phyloP scores from a whole-genome alignment of 2,329 filamentous ascomycete species.

The Chaetomiaceae sp. region DNA sequence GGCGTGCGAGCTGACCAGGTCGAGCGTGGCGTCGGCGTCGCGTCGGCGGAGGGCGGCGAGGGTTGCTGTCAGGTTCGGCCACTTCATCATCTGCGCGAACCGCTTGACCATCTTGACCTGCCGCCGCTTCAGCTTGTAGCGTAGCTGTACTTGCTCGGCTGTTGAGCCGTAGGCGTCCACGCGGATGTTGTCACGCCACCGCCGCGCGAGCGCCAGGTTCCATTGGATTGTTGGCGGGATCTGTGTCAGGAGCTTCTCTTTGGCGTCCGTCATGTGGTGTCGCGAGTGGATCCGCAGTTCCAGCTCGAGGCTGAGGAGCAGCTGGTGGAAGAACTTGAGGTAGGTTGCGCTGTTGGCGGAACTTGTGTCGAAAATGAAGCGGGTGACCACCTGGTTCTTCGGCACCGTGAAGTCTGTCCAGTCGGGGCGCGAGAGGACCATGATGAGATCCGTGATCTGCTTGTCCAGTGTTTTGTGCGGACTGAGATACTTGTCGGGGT shows the following conservation, averaged over 20 bases:
- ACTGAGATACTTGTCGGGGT: slow-evolving; percentile 55
- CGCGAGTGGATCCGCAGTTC: slow-evolving; percentile 62
- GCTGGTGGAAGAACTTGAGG: slow-evolving; percentile 66
- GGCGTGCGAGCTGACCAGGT: slow-evolving; percentile 60
- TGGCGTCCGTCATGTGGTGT: slow-evolving; percentile 55
- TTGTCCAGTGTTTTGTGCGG: slow-evolving; percentile 60
- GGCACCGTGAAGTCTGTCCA: slow-evolving; percentile 69
- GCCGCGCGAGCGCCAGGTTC: slow-evolving; percentile 65
- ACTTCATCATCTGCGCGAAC: slow-evolving; percentile 68
- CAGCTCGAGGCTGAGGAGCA: slow-evolving; percentile 67
- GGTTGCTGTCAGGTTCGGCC: slow-evolving; percentile 65
- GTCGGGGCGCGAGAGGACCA: slow-evolving; percentile 59
- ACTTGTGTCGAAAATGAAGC: slow-evolving; percentile 60
- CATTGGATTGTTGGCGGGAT: slow-evolving; percentile 66
- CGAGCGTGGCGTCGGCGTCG: slow-evolving; percentile 51
- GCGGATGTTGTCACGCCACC: slow-evolving; percentile 65
- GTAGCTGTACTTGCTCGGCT: slow-evolving; percentile 53
- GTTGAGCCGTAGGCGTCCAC: slow-evolving; percentile 54
- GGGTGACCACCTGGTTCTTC: slow-evolving; percentile 66
- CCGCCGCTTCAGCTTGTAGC: slow-evolving; percentile 57
- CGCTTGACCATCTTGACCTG: slow-evolving; percentile 63
- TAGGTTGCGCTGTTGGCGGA: slow-evolving; percentile 52
- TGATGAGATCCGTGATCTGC: slow-evolving; percentile 67
- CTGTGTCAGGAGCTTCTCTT: slow-evolving; percentile 56
- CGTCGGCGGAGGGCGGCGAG: slow-evolving; percentile 56